A percentile compares a stretch with the other conserved stretches of the same genome.
Conservation (phyloP, 2,329 filamentous ascomycete species). For the Ampelomyces quisqualis region DNA sequence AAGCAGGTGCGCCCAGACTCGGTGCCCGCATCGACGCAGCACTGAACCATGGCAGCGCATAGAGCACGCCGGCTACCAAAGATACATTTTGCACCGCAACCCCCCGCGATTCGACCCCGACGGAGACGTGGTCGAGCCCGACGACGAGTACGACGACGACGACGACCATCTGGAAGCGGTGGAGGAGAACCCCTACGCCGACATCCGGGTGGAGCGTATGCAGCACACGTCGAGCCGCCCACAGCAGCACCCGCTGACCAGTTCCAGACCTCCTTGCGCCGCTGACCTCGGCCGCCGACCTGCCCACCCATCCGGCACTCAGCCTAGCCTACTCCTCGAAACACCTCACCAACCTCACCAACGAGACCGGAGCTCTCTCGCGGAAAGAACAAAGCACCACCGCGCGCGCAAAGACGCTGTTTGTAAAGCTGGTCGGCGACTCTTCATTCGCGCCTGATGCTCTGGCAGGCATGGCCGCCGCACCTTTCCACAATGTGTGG, state of each 20-base stretch:
- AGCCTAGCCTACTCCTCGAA: conserved; percentile 73
- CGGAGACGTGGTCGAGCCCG: conserved; percentile 72
- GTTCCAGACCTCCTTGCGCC: conserved; percentile 69
- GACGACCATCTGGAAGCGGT: conserved; percentile 60
- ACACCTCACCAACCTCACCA: conserved; percentile 69
- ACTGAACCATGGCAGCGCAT: conserved; percentile 56
- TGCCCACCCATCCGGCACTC: conserved; percentile 72
- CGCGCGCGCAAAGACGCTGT: conserved; percentile 72
- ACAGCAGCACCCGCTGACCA: not conserved
- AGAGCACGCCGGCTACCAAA: conserved; percentile 70
- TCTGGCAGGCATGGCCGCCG: conserved; percentile 50
- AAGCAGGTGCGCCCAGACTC: conserved; percentile 60
- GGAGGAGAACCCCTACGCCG: conserved; percentile 72
- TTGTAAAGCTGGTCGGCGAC: conserved; percentile 74
- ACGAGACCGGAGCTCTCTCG: conserved; percentile 68
- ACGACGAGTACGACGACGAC: conserved; percentile 68
- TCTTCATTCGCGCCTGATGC: conserved; percentile 64
- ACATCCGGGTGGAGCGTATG: conserved; percentile 70
- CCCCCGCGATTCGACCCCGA: conserved; percentile 73
- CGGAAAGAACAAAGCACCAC: conserved; percentile 72
- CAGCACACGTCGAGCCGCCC: not conserved
- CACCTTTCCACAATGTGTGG: conserved; percentile 22
- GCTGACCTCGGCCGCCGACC: conserved; percentile 70
- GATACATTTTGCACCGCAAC: conserved; percentile 73
- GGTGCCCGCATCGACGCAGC: conserved; percentile 5